phyloP scores from a whole-genome alignment of 371 early-diverging fungal genomes.

The Mucor piriformis region DNA sequence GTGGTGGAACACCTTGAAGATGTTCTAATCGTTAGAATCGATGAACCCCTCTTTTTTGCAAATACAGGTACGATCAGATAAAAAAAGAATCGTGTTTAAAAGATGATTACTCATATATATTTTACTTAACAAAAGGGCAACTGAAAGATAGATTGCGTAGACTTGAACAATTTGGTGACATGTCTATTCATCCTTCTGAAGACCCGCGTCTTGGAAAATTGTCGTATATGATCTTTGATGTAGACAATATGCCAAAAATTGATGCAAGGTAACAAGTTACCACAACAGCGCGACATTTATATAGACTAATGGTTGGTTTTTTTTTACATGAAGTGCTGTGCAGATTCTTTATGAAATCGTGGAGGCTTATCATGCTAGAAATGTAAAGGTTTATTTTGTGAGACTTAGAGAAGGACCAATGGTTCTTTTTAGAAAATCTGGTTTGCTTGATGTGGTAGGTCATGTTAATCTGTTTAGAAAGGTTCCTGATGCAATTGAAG shows the following conservation, averaged over 20 bases:
- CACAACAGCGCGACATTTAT: neutral
- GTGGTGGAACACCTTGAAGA: slow-evolving; percentile 77
- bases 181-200: slow-evolving; percentile 88
- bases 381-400: slow-evolving; percentile 84
- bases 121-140: slow-evolving; percentile 58
- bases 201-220: slow-evolving; percentile 66
- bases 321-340: slow-evolving; percentile 63
- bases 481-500: slow-evolving; percentile 65
- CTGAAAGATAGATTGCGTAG: slow-evolving; percentile 90
- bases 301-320: neutral
- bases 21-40: slow-evolving; percentile 82
- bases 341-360: slow-evolving; percentile 89
- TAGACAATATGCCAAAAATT: slow-evolving; percentile 81
- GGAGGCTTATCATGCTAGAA: slow-evolving; percentile 74
- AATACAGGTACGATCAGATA: slow-evolving; percentile 70
- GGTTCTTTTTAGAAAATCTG: slow-evolving; percentile 69
- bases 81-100: too few species aligned
- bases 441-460: slow-evolving; percentile 68
- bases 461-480: slow-evolving; percentile 63
- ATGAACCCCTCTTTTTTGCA: slow-evolving; percentile 93
- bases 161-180: slow-evolving; percentile 85
- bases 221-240: slow-evolving; percentile 84
- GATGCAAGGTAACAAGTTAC: slow-evolving; percentile 76
- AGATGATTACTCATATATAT: too few species aligned
- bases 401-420: slow-evolving; percentile 73